Evolutionary conservation across 1,284 basidiomycete genomes (phyloP).

Genomic region (Tilletia caries): DNA sequence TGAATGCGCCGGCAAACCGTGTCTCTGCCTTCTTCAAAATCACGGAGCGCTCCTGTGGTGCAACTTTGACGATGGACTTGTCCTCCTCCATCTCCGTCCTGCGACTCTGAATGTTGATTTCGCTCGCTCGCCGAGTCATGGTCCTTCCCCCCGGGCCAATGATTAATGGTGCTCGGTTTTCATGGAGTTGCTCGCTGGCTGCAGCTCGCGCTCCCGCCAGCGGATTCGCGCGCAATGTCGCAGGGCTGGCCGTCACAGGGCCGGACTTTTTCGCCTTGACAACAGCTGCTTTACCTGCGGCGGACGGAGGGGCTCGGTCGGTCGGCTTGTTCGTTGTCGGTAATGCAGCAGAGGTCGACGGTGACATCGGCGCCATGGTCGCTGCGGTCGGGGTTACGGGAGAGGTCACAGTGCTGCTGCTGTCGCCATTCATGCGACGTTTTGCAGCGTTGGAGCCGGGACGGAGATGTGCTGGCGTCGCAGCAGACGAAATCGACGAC

Average conservation of each 20-base stretch:
- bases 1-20: conserved; percentile 38
- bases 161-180: background rate
- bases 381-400: conserved; percentile 6
- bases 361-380: background rate
- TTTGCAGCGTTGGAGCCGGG: background rate
- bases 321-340: background rate
- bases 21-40: conserved; percentile 35
- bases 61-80: conserved; percentile 20
- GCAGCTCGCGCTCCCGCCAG: conserved; percentile 4
- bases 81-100: conserved; percentile 33
- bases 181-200: conserved; percentile 8
- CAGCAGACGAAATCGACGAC: background rate
- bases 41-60: conserved; percentile 20
- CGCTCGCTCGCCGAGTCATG: conserved; percentile 17
- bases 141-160: background rate
- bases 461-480: background rate
- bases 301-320: background rate
- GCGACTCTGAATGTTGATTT: conserved; percentile 27
- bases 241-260: background rate
- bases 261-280: background rate
- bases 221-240: background rate
- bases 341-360: background rate
- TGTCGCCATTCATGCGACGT: background rate
- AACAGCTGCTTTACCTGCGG: background rate
- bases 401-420: background rate